Percentiles rank a stretch among this genome's conserved stretches.
phyloP scores from a whole-genome alignment of 805 yeast species.

The Blastobotrys parvus region DNA sequence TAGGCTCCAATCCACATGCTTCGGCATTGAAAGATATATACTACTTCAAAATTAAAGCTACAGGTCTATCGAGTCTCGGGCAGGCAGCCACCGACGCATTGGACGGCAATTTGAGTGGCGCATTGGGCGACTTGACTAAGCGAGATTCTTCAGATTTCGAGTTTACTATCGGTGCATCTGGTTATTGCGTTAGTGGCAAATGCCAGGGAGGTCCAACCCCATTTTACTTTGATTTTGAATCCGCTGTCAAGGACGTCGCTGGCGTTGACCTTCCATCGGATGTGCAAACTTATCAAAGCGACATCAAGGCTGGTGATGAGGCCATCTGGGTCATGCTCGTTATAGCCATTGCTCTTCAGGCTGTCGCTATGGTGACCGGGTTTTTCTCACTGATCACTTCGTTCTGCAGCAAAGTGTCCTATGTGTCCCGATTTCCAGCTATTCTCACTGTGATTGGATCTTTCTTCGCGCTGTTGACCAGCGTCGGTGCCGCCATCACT shows the following conservation, averaged over 20 bases:
- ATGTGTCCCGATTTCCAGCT: not conserved
- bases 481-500: not conserved
- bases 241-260: not conserved
- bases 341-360: not conserved
- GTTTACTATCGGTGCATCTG: not conserved
- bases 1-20: not conserved
- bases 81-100: not conserved
- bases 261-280: not conserved
- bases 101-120: not conserved
- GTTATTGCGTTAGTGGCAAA: not conserved
- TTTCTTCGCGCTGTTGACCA: not conserved
- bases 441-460: not conserved
- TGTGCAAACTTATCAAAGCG: not conserved
- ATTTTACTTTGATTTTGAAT: slow-evolving; percentile 1
- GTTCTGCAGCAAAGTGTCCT: slow-evolving; percentile 1
- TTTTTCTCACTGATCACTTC: not conserved
- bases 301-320: not conserved
- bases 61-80: not conserved
- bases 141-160: not conserved
- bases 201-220: slow-evolving; percentile 1
- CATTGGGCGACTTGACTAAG: not conserved
- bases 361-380: not conserved
- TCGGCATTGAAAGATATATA: not conserved
- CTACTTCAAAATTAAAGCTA: not conserved
- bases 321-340: slow-evolving; percentile 1